Evolutionary conservation across 2,329 filamentous ascomycete genomes (phyloP), one percentile per base, ranked within the genome.

Genomic region (Ciborinia camelliae): DNA sequence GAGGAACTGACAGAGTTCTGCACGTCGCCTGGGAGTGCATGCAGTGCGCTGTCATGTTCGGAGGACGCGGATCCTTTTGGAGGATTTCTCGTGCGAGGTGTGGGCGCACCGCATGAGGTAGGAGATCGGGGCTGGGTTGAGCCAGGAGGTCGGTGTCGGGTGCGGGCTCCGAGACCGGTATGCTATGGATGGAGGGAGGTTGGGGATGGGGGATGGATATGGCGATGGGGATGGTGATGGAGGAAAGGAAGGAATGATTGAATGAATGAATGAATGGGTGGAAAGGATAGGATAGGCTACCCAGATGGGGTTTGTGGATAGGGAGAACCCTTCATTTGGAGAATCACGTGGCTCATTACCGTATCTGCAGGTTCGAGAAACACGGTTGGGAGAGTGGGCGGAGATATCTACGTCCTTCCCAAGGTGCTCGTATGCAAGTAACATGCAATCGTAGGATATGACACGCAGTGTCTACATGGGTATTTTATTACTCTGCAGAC

Each of bases 71-170:
- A 5, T 26, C 10, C 12, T 15, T 48, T 8, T 26, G 23, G 23
- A 26, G 45, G 28, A n/a, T 32, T 32, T 32, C 12, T 30, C 9
- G 48, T 51, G 28, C 20, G 48, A 30, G 18, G 23, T 15, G 18
- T 28, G 30, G 20, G n/a, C 14, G 28, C 18, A 53, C 20, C 20
- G n/a, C 47, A 53, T 23, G 32, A 28, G 20, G 28, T 23, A 20
- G 14, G 35, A 6, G 14, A 18, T 23, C 12, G 35, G 2, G 23
- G 35, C 2, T 52, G 23, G 30, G 30, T 45, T 3, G 53, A 55
- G 53, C 53, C 53, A 39, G 35, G 35, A 20, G 23, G 15, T 55
- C 53, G 37, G 53, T 55, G 37, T 55, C 53, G 37, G 53, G 37
- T 55, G 37, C 12, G 23, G 8, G 23, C 35, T 58, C 28, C 54